phyloP scores from a whole-genome alignment of 768 basidiomycete species.

The Butyriboletus loyo region DNA sequence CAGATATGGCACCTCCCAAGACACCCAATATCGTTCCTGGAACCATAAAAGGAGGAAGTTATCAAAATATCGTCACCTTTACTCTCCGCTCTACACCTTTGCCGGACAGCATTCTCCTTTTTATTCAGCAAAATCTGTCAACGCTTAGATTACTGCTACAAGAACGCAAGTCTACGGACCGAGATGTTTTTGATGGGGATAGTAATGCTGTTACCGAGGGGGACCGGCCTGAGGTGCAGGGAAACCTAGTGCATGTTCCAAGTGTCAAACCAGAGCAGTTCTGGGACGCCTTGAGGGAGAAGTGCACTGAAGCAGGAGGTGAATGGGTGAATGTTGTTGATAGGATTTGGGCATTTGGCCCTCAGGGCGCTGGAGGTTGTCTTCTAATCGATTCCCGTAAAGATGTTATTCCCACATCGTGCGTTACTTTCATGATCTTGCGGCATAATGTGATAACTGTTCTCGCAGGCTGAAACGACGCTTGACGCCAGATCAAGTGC shows the following conservation, averaged over 20 bases:
- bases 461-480: conserved; percentile 49
- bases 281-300: conserved; percentile 65
- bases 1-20: conserved; percentile 89
- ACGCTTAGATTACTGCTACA: conserved; percentile 62
- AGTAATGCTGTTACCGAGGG: conserved; percentile 26
- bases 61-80: conserved; percentile 72
- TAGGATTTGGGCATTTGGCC: conserved; percentile 88
- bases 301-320: conserved; percentile 61
- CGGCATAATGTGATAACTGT: conserved; percentile 2
- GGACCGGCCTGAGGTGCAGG: conserved; percentile 46
- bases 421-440: conserved; percentile 30
- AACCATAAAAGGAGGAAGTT: conserved; percentile 67
- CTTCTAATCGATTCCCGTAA: conserved; percentile 74
- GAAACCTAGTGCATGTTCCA: conserved; percentile 58
- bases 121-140: conserved; percentile 70
- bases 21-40: conserved; percentile 69
- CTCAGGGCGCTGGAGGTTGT: conserved; percentile 82
- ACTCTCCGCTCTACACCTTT: conserved; percentile 81
- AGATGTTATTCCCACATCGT: conserved; percentile 51
- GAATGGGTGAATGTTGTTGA: conserved; percentile 80
- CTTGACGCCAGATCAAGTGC: conserved; percentile 37
- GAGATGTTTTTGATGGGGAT: conserved; percentile 16
- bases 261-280: conserved; percentile 73
- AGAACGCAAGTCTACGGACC: conserved; percentile 41
- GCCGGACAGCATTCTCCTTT: conserved; percentile 66